phyloP scores from a whole-genome alignment of 352 stramenopile species.

The Phytophthora pisi region DNA sequence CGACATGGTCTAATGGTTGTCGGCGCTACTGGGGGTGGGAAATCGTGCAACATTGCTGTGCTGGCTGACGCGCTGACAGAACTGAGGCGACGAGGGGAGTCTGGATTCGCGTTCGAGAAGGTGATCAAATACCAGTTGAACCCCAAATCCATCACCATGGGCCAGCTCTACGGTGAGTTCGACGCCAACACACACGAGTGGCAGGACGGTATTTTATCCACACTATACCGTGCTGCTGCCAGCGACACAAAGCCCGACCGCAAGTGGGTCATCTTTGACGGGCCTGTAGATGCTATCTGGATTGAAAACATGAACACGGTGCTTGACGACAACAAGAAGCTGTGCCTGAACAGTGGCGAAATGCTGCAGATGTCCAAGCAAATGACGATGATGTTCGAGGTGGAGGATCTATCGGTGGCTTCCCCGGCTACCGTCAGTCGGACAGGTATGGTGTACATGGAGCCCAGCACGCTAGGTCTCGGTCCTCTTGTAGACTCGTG shows the following conservation, averaged over 20 bases:
- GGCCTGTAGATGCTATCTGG: constrained; percentile 95
- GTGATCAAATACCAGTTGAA: constrained; percentile 93
- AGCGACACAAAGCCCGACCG: constrained; percentile 89
- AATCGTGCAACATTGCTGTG: constrained; percentile 91
- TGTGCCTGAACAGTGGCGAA: constrained; percentile 94
- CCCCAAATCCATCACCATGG: constrained; percentile 95
- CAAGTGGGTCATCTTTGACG: constrained; percentile 96
- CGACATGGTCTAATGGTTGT: constrained; percentile 97
- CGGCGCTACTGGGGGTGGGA: constrained; percentile 89
- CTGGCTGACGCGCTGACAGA: constrained; percentile 91
- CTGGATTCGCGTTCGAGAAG: constrained; percentile 90
- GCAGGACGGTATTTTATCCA: constrained; percentile 95
- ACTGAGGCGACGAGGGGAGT: constrained; percentile 74
- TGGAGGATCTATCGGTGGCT: constrained; percentile 94
- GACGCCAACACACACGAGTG: constrained; percentile 96
- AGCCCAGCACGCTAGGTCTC: constrained; percentile 91
- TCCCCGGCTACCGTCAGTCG: constrained; percentile 95
- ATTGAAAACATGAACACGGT: constrained; percentile 98
- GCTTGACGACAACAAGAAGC: constrained; percentile 96
- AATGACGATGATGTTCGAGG: constrained; percentile 98
- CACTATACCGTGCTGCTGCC: constrained; percentile 90
- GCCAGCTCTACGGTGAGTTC: constrained; percentile 95
- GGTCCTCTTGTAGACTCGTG: constrained; percentile 91
- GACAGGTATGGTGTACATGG: constrained; percentile 97
- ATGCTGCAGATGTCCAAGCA: constrained; percentile 95